Evolutionary conservation across 257 asterid genomes (phyloP).

Genomic region (Penstemon newberryi): DNA sequence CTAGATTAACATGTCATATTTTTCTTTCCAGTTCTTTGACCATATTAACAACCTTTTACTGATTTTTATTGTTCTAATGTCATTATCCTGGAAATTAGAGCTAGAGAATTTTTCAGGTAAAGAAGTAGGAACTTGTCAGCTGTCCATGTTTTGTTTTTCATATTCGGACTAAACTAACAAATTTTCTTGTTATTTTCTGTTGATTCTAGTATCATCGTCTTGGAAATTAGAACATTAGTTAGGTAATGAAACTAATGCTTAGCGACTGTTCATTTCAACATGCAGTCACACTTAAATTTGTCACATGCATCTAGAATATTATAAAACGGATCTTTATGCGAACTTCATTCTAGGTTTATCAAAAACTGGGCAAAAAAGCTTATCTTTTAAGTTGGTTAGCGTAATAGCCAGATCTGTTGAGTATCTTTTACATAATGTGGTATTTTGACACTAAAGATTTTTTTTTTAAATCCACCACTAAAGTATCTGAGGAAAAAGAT

Average conservation of each 20-base stretch:
- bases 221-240: conserved; percentile 7
- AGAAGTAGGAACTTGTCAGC: not conserved
- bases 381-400: conserved; percentile 21
- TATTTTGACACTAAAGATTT: too few species aligned
- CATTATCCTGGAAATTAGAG: not conserved
- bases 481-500: not conserved
- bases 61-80: conserved; percentile 7
- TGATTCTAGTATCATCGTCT: conserved; percentile 19
- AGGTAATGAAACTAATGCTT: not conserved
- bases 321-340: not conserved
- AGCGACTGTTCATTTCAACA: conserved; percentile 16
- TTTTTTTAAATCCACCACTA: too few species aligned
- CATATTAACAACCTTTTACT: not conserved
- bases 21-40: not conserved
- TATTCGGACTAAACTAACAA: not conserved
- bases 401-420: not conserved
- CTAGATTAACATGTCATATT: conserved; percentile 12
- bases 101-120: not conserved
- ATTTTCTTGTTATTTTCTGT: conserved; percentile 1
- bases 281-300: not conserved
- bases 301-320: conserved; percentile 14
- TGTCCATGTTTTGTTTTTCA: not conserved
- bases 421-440: conserved; percentile 8
- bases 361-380: not conserved
- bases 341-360: conserved; percentile 14